Evolutionary conservation across 2,329 filamentous ascomycete genomes (phyloP), one percentile per base, ranked within the genome.

Genomic region (Curvularia verruculosa): DNA sequence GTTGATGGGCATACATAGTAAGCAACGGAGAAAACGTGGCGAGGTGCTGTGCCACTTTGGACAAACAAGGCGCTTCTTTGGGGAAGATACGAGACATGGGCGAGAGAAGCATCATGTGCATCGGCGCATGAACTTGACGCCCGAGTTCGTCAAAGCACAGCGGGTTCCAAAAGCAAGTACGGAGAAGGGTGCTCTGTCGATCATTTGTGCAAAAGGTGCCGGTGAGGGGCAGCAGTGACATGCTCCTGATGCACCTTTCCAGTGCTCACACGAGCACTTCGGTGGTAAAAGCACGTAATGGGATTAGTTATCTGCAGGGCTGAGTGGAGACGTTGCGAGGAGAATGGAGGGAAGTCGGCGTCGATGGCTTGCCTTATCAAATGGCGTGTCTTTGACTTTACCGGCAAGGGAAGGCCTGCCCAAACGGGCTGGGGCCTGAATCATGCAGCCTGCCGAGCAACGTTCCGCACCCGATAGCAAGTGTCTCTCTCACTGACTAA

Each of bases 321-420:
- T n/a, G 19, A 39, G 31, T 18, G 52, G 43, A 61, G 26, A 26
- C 34, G 52, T 45, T 54, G 43, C 29, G 29, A 49, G 28, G 12
- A 1, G 39, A 49, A 15, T 41, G 26, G 24, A 45, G 43, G 43
- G 37, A 41, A 37, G 36, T 21, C 23, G 31, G 24, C 8, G n/a
- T 36, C 43, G 54, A 63, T 63, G 63, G 61, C 63, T 52, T 63
- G 49, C 41, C 46, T 53, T 44, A 51, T 54, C 49, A 49, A 41
- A 43, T 44, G 47, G 54, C 51, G 59, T 49, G 52, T 36, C 50
- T 43, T 24, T 41, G 53, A 54, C 46, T 50, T 57, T 41, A 21
- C 60, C 60, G 15, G 50, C 55, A 54, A 28, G 51, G 56, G 62
- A 60, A 64, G 63, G 61, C 52, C 49, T 37, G 48, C 34, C 40